Evolutionary conservation across 495 filamentous ascomycete species (phyloP).

Genomic region (Xylaria telfairii): DNA sequence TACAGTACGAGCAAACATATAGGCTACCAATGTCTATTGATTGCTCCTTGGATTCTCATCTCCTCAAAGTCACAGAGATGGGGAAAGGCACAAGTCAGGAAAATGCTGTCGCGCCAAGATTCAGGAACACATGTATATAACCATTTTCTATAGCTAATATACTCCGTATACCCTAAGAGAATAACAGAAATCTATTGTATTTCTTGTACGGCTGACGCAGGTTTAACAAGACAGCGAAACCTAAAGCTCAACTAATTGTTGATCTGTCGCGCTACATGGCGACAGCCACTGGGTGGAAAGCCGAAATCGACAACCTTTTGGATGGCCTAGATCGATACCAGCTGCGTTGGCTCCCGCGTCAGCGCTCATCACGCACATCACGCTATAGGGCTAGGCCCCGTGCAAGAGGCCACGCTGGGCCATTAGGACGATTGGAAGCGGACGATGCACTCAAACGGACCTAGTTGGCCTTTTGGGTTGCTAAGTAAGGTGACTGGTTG

Average conservation of each 20-base stretch:
- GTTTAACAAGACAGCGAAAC: background rate
- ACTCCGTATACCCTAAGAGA: background rate
- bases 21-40: background rate
- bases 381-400: constrained; percentile 4
- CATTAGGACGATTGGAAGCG: background rate
- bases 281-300: background rate
- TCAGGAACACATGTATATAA: too few relatives aligned
- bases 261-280: background rate
- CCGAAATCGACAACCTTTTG: background rate
- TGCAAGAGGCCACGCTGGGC: background rate
- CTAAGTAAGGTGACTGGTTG: constrained; percentile 14
- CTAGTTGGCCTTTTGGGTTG: background rate
- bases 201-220: background rate
- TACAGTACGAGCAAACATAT: background rate
- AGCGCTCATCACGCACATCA: background rate
- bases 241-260: background rate
- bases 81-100: background rate
- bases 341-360: background rate
- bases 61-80: background rate
- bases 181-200: background rate
- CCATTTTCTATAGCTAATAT: too few relatives aligned
- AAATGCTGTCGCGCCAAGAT: background rate
- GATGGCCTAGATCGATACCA: constrained; percentile 1
- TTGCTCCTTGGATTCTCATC: too few relatives aligned
- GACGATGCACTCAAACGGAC: background rate